phyloP scores from a whole-genome alignment of 1,284 basidiomycete genomes.

The Agaricales sp. region DNA sequence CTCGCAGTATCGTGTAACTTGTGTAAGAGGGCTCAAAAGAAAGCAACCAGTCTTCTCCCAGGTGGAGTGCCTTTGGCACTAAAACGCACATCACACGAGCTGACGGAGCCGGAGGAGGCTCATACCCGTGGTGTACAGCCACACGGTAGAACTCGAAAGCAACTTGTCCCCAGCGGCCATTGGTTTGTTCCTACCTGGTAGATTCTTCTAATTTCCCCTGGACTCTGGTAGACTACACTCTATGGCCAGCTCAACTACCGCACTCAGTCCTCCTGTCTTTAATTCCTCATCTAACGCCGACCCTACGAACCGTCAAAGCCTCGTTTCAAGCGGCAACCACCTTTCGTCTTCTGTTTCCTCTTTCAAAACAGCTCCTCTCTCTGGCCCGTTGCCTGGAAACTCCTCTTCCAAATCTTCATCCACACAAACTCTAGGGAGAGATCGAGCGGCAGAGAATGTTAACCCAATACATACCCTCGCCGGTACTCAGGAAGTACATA shows the following conservation, averaged over 20 bases:
- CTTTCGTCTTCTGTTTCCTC: constrained; percentile 9
- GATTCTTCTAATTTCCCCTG: neutral
- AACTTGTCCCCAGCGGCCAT: neutral
- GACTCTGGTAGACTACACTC: no score
- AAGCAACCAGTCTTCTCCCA: no score
- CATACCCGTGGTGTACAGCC: no score
- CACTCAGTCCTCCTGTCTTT: neutral
- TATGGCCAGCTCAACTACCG: no score
- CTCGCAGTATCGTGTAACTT: no score
- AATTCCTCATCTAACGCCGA: neutral
- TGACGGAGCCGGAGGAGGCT: no score
- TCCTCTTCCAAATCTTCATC: constrained; percentile 6
- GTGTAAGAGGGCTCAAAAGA: no score
- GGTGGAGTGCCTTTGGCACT: no score
- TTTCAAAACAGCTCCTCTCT: constrained; percentile 7
- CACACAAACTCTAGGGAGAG: constrained; percentile 2
- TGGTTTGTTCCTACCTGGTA: no score
- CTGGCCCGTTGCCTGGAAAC: neutral
- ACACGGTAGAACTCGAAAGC: no score
- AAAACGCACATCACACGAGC: no score
- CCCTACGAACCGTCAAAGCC: neutral
- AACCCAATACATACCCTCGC: constrained; percentile 25
- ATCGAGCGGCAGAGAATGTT: constrained; percentile 11
- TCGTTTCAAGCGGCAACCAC: constrained; percentile 4
- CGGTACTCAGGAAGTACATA: constrained; percentile 35